Base-by-base conservation (phyloP, 805 yeast genomes). In the Saturnispora sanitii region DNA sequence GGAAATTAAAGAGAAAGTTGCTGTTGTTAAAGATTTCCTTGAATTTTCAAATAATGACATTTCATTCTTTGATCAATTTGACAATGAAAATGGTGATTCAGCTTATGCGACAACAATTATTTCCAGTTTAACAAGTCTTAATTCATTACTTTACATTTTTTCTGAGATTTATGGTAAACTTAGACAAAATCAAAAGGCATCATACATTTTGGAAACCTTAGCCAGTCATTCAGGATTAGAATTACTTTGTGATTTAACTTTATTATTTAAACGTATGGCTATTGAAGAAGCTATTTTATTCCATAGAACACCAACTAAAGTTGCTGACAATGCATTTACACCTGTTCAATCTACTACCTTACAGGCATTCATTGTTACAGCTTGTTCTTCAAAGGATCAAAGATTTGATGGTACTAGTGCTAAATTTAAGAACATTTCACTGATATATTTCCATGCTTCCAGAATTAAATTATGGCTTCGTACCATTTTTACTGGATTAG, bases 401-500 rank as follows among this genome's bases (percentile, higher is more conserved):
- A 62, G 41, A 57, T 53, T 65, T 43, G 69, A 67, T 27, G 68
- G 67, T 31, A 70, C 74, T 0, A 66, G 75, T 31, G 73, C 82
- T 1, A 77, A 76, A 48, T 75, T 65, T 58, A 81, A 81, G 47
- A 82, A 82, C 50, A 61, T 80, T 0, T 58, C 73, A 2, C 76
- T 78, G 46, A 54, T 77, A 9, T 66, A 86, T 40, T 66, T 66
- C 45, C 65, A 78, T 29, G 56, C 66, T 25, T 65, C 69, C 38
- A 65, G 73, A 25, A 56, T 76, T 21, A 80, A 75, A 21, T 54
- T 61, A 6, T 60, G 64, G 62, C 41, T 60, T 17, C 50, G 64
- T 27, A 58, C 56, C 37, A 49, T 60, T 3, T 54, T 62, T 40
- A 51, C 55, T 23, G 47, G 60, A 26, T 36, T 61, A 12, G 56